phyloP scores from a whole-genome alignment of 1,284 basidiomycete species.

The Earliella scabrosa region DNA sequence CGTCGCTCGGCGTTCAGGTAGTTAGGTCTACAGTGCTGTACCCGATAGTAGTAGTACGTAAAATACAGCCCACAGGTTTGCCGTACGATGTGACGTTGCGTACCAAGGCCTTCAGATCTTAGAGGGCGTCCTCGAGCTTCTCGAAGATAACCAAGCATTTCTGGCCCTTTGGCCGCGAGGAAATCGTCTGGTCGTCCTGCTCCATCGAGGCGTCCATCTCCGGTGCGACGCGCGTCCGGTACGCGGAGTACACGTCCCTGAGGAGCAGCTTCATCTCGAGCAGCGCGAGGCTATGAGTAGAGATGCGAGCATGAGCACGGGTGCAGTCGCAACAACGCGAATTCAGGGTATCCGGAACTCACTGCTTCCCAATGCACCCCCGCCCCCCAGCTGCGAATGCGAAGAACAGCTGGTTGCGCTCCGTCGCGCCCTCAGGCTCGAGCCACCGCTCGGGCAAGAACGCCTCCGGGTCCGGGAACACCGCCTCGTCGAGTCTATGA shows the following conservation, averaged over 20 bases:
- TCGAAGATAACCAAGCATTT: conserved; percentile 29
- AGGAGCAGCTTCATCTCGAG: conserved; percentile 32
- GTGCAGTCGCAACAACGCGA: no score
- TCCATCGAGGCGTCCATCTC: conserved; percentile 30
- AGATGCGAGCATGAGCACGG: not conserved
- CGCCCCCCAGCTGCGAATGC: conserved; percentile 29
- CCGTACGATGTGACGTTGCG: no score
- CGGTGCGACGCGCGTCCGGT: conserved; percentile 24
- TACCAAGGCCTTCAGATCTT: no score
- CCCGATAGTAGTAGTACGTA: not conserved
- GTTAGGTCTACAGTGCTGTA: not conserved
- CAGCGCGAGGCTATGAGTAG: conserved; percentile 24
- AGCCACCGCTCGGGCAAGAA: conserved; percentile 93
- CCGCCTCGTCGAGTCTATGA: conserved; percentile 77
- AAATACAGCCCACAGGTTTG: conserved; percentile 1
- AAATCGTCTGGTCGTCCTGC: conserved; percentile 28
- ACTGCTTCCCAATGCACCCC: conserved; percentile 33
- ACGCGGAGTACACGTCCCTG: conserved; percentile 27
- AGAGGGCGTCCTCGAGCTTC: conserved; percentile 1
- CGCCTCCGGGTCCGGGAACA: conserved; percentile 86
- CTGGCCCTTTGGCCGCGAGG: conserved; percentile 28
- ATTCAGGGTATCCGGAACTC: no score
- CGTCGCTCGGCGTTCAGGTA: not conserved
- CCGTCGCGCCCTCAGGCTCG: conserved; percentile 62
- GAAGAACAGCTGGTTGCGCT: conserved; percentile 32